These are phyloP conservation scores for Penicillium sp. DNA, from an alignment of 2,329 filamentous ascomycete species.

Conservation along the genomic window DNA sequence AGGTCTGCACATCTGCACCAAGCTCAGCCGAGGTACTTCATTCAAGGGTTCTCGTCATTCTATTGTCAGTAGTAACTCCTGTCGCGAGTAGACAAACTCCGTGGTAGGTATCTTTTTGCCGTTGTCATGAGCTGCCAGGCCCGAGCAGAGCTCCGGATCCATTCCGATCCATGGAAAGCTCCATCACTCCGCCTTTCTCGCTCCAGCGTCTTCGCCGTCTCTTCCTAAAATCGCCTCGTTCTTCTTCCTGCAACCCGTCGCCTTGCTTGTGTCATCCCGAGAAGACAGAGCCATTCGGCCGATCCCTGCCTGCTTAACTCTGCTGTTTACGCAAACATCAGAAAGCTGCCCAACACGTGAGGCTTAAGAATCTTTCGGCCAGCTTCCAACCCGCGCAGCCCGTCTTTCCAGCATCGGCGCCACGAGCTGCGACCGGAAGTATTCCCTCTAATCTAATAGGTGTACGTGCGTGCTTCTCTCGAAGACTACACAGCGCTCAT, in stretches of 20 bases:
- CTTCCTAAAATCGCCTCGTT: conserved; percentile 6
- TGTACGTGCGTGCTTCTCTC: too few species aligned
- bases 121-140: too few species aligned
- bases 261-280: conserved; percentile 1
- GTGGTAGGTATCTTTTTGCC: too few species aligned
- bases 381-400: background rate
- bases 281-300: background rate
- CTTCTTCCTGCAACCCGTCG: background rate
- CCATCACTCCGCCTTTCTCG: conserved; percentile 16
- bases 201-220: conserved; percentile 4
- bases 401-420: too few species aligned
- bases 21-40: too few species aligned
- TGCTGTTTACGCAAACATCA: conserved; percentile 3
- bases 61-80: too few species aligned
- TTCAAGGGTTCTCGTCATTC: too few species aligned
- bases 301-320: background rate
- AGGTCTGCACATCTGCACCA: too few species aligned
- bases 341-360: conserved; percentile 1
- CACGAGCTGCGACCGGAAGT: too few species aligned
- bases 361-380: conserved; percentile 1
- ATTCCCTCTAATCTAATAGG: too few species aligned
- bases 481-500: too few species aligned
- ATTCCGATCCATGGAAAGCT: conserved; percentile 25
- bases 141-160: conserved; percentile 15
- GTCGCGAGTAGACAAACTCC: too few species aligned